These are phyloP conservation scores for Delonix regia DNA, from an alignment of 306 rosid species.

Conservation along the genomic window DNA sequence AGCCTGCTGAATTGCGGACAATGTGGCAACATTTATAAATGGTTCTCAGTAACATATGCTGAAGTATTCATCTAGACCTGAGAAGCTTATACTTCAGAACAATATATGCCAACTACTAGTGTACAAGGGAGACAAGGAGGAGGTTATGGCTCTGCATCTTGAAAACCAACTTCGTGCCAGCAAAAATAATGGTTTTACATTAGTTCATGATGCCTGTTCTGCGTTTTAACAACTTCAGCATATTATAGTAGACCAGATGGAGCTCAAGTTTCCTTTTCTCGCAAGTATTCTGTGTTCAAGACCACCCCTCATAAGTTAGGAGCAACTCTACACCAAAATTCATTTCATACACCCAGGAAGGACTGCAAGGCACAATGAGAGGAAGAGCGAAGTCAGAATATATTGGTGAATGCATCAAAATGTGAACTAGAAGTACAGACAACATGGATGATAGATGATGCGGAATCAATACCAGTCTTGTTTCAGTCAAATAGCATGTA, in stretches of 20 bases:
- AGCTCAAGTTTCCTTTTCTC: constrained; percentile 32
- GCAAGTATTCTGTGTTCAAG: constrained; percentile 39
- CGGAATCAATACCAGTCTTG: neutral
- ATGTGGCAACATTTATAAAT: constrained; percentile 28
- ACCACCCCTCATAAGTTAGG: constrained; percentile 42
- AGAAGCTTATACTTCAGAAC: constrained; percentile 45
- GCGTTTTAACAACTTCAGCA: constrained; percentile 53
- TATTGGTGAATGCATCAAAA: constrained; percentile 13
- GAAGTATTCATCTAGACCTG: constrained; percentile 32
- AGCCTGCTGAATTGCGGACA: constrained; percentile 31
- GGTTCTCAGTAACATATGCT: constrained; percentile 43
- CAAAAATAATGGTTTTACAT: constrained; percentile 41
- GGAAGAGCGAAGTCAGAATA: constrained; percentile 6
- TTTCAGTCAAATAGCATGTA: neutral
- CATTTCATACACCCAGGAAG: constrained; percentile 63
- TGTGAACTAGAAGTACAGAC: constrained; percentile 1
- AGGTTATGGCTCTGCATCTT: constrained; percentile 45
- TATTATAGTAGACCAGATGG: neutral
- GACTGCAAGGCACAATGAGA: constrained; percentile 56
- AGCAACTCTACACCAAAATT: constrained; percentile 36
- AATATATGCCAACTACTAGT: constrained; percentile 42
- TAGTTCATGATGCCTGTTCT: constrained; percentile 36
- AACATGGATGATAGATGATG: constrained; percentile 4
- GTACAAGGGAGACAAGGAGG: constrained; percentile 51
- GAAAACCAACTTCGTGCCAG: constrained; percentile 52